A percentile compares a stretch with the other conserved stretches of the same genome.
phyloP scores from a whole-genome alignment of 1,284 basidiomycete species.

The Fomitopsis schrenkii region DNA sequence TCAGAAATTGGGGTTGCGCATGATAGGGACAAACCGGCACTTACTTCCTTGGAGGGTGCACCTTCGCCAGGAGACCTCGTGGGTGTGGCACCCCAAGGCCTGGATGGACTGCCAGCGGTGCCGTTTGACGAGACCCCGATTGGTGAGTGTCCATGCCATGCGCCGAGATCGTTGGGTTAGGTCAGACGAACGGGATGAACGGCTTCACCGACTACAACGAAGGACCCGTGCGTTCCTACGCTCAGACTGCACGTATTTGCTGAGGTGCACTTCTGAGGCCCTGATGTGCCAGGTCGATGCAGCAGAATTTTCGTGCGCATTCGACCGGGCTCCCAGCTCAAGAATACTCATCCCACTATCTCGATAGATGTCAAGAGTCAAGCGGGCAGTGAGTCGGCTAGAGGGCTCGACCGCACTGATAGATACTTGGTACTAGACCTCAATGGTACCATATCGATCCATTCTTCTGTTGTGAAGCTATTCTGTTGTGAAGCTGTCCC shows the following conservation, averaged over 20 bases:
- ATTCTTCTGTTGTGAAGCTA: too few relatives aligned
- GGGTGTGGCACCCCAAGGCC: neutral
- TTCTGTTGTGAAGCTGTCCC: too few relatives aligned
- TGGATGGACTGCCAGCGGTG: neutral
- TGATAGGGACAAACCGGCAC: neutral
- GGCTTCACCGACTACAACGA: neutral
- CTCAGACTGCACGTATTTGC: neutral
- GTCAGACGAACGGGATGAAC: neutral
- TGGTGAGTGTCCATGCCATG: conserved; percentile 1
- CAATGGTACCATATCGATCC: too few relatives aligned
- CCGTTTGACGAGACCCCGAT: neutral
- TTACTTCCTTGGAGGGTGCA: neutral
- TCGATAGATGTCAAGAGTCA: too few relatives aligned
- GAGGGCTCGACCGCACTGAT: too few relatives aligned
- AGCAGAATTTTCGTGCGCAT: too few relatives aligned
- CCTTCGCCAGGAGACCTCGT: neutral
- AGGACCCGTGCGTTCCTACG: neutral
- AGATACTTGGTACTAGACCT: too few relatives aligned
- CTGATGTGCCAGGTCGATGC: too few relatives aligned
- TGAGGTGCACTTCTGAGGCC: neutral
- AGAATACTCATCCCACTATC: too few relatives aligned
- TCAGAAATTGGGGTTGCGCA: neutral
- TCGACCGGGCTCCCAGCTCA: too few relatives aligned
- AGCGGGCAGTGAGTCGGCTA: too few relatives aligned
- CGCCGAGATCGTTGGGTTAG: neutral